Percentiles rank a stretch among this genome's conserved stretches.
Conservation (phyloP, 2,329 filamentous ascomycete genomes). For the Beauveria brongniartii region DNA sequence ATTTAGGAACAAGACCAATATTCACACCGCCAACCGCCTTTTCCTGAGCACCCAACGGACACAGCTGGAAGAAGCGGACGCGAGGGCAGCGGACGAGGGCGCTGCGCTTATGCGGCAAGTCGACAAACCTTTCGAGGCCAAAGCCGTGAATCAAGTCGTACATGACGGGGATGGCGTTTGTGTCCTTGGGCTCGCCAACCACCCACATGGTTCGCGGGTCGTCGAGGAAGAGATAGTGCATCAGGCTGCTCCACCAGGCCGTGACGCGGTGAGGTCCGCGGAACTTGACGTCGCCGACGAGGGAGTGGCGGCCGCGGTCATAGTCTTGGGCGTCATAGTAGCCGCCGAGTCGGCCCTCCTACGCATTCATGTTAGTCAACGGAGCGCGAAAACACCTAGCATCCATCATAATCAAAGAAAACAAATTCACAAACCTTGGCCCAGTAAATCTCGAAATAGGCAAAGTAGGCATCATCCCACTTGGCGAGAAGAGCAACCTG, state of each 20-base stretch:
- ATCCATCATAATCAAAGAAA: too few relatives aligned
- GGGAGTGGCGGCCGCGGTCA: slow-evolving; percentile 50
- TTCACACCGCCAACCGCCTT: slow-evolving; percentile 47
- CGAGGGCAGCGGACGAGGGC: slow-evolving; percentile 57
- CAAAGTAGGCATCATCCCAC: slow-evolving; percentile 64
- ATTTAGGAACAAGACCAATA: slow-evolving; percentile 45
- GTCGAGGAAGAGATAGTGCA: slow-evolving; percentile 56
- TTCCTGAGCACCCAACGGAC: slow-evolving; percentile 48
- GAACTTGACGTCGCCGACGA: slow-evolving; percentile 51
- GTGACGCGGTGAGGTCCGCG: slow-evolving; percentile 52
- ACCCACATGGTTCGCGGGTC: slow-evolving; percentile 49
- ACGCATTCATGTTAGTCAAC: neutral
- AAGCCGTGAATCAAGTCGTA: slow-evolving; percentile 72
- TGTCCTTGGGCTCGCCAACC: slow-evolving; percentile 65
- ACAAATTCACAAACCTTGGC: slow-evolving; percentile 39
- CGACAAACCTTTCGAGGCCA: slow-evolving; percentile 62
- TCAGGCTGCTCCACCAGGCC: slow-evolving; percentile 54
- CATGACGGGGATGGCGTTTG: slow-evolving; percentile 59
- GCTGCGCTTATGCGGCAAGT: slow-evolving; percentile 64
- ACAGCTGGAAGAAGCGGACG: slow-evolving; percentile 62
- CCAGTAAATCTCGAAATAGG: slow-evolving; percentile 77
- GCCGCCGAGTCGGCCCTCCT: slow-evolving; percentile 49
- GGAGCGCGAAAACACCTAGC: too few relatives aligned
- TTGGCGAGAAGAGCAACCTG: slow-evolving; percentile 60
- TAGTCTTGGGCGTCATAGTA: slow-evolving; percentile 49